These are phyloP conservation scores for Solanum lignicaule DNA, from an alignment of 257 asterid species.

Conservation along the genomic window DNA sequence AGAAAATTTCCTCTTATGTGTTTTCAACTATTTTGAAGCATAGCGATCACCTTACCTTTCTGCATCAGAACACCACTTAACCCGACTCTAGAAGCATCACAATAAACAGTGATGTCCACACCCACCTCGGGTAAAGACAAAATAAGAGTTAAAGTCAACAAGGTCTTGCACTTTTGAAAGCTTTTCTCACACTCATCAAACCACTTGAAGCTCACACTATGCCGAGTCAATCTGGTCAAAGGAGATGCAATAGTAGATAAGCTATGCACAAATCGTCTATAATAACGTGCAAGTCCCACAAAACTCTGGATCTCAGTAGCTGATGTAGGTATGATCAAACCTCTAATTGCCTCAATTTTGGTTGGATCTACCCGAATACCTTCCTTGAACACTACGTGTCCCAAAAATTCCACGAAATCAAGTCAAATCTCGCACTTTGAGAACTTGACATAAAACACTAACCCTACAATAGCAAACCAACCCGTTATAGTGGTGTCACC, in stretches of 20 bases:
- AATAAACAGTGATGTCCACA: neutral
- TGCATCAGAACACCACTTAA: neutral
- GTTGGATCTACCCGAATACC: neutral
- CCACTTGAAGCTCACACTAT: neutral
- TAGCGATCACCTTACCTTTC: neutral
- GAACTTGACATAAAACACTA: neutral
- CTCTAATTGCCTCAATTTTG: neutral
- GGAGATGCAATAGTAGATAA: neutral
- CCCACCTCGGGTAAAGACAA: neutral
- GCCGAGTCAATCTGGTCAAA: neutral
- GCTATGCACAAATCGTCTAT: no score
- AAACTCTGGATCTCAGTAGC: neutral
- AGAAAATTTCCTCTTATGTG: neutral
- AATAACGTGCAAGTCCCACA: neutral
- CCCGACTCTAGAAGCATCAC: neutral
- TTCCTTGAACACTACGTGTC: neutral
- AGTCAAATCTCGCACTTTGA: neutral
- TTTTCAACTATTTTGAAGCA: neutral
- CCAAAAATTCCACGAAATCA: neutral
- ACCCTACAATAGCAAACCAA: neutral
- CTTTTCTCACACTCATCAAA: no score
- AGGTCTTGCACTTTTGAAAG: neutral
- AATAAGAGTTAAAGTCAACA: neutral
- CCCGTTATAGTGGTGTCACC: neutral
- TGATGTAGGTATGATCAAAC: neutral